A percentile compares a stretch with the other conserved stretches of the same genome.
phyloP scores from a whole-genome alignment of 1,139 yeast genomes.

The Geotrichum restrictum region DNA sequence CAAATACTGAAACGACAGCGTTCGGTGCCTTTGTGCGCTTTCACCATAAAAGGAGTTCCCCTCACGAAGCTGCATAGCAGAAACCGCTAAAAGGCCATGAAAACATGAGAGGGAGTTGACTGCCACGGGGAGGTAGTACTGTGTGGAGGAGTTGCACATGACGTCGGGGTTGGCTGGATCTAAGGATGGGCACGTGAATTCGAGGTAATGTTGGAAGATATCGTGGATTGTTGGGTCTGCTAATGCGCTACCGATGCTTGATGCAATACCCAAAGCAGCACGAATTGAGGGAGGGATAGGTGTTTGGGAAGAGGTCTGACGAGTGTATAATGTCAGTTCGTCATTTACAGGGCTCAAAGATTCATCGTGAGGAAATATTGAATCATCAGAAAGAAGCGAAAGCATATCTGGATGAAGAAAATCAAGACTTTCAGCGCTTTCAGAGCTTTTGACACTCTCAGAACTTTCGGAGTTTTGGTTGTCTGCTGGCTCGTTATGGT shows the following conservation, averaged over 20 bases:
- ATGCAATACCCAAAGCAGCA: slow-evolving; percentile 11
- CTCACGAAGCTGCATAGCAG: slow-evolving; percentile 13
- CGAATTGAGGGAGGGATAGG: slow-evolving; percentile 1
- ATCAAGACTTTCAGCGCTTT: no score
- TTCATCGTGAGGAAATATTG: no score
- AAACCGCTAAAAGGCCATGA: slow-evolving; percentile 15
- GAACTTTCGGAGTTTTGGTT: no score
- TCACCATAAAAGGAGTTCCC: slow-evolving; percentile 2
- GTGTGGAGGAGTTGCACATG: slow-evolving; percentile 8
- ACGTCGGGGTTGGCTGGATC: slow-evolving; percentile 12
- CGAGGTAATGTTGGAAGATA: slow-evolving; percentile 15
- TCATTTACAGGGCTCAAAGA: no score
- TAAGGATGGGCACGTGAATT: slow-evolving; percentile 16
- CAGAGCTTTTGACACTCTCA: no score
- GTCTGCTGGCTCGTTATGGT: no score
- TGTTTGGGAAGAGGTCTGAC: background rate
- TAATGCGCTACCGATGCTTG: background rate
- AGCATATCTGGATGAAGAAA: no score
- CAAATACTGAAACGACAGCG: slow-evolving; percentile 8
- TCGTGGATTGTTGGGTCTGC: slow-evolving; percentile 8
- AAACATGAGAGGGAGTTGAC: slow-evolving; percentile 13
- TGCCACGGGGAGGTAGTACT: slow-evolving; percentile 15
- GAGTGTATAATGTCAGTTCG: no score
- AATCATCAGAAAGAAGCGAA: no score
- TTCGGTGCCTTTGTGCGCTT: slow-evolving; percentile 11